Evolutionary conservation across 1,139 yeast species (phyloP).

Genomic region (Yamadazyma taylorii): DNA sequence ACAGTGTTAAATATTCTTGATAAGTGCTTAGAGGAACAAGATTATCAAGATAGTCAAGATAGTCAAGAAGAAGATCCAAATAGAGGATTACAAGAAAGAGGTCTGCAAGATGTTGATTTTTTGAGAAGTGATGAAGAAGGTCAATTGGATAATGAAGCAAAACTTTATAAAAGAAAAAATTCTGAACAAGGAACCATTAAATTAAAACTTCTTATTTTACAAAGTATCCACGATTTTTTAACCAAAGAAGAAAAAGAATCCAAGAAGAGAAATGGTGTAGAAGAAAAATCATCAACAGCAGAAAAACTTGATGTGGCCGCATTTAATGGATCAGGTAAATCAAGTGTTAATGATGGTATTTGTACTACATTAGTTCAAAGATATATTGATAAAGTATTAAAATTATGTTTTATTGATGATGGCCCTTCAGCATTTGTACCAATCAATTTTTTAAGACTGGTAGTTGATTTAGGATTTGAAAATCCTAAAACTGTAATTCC

Average conservation of each 20-base stretch:
- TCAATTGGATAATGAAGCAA: not conserved
- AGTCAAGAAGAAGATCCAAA: not conserved
- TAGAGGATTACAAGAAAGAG: no score
- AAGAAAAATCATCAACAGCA: conserved; percentile 28
- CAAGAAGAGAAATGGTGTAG: conserved; percentile 35
- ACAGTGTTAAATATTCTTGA: conserved; percentile 57
- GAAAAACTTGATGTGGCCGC: conserved; percentile 45
- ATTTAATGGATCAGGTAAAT: conserved; percentile 51
- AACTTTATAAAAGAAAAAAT: not conserved
- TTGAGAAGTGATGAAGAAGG: no score
- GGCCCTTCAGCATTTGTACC: conserved; percentile 46
- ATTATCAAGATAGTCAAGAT: conserved; percentile 5
- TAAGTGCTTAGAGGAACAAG: conserved; percentile 37
- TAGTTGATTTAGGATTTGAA: conserved; percentile 65
- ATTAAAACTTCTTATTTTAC: conserved; percentile 44
- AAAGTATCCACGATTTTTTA: conserved; percentile 56
- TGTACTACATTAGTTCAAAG: conserved; percentile 72
- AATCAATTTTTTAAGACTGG: conserved; percentile 52
- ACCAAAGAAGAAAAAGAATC: conserved; percentile 50
- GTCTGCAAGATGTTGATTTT: not conserved
- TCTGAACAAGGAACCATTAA: conserved; percentile 16
- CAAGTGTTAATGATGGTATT: conserved; percentile 61
- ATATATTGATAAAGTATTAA: conserved; percentile 49
- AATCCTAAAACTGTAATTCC: conserved; percentile 72
- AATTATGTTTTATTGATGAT: conserved; percentile 48